Evolutionary conservation across 805 yeast genomes (phyloP).

Genomic region (Candida patagonica): DNA sequence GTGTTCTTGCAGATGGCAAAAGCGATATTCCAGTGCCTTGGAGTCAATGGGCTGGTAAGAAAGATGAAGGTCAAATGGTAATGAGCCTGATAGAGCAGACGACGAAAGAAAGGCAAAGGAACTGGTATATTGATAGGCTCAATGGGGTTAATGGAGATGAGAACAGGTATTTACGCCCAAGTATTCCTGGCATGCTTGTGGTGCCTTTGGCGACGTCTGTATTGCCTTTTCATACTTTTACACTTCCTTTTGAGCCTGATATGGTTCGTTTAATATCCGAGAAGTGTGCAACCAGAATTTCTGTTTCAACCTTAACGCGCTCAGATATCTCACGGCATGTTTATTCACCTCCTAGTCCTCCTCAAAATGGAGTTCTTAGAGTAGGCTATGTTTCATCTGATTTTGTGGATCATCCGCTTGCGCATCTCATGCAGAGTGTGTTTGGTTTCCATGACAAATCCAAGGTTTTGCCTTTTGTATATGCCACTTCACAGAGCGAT

Average conservation of each 20-base stretch:
- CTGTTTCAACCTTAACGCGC: constrained; percentile 18
- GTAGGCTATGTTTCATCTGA: constrained; percentile 28
- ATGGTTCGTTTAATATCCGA: constrained; percentile 23
- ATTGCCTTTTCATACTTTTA: constrained; percentile 28
- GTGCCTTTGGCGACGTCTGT: constrained; percentile 24
- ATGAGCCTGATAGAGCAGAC: constrained; percentile 20
- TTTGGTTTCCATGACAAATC: constrained; percentile 25
- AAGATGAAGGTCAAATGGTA: constrained; percentile 23
- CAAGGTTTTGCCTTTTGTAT: constrained; percentile 21
- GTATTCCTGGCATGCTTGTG: constrained; percentile 19
- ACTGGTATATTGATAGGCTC: constrained; percentile 20
- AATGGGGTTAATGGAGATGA: constrained; percentile 2
- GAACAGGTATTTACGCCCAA: constrained; percentile 16
- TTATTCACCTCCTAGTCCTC: constrained; percentile 25
- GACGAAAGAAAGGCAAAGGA: constrained; percentile 17
- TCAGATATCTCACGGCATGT: constrained; percentile 24
- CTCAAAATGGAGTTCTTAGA: constrained; percentile 15
- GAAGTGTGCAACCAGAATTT: constrained; percentile 20
- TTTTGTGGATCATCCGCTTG: constrained; percentile 27
- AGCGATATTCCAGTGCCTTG: not conserved
- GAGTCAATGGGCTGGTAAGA: constrained; percentile 5
- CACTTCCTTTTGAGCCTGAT: constrained; percentile 20
- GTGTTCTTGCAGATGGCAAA: constrained; percentile 1
- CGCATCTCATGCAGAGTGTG: constrained; percentile 28
- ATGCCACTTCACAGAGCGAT: constrained; percentile 24